Evolutionary conservation across 108 stramenopile species (phyloP).

Genomic region (Bacterosira constricta): DNA sequence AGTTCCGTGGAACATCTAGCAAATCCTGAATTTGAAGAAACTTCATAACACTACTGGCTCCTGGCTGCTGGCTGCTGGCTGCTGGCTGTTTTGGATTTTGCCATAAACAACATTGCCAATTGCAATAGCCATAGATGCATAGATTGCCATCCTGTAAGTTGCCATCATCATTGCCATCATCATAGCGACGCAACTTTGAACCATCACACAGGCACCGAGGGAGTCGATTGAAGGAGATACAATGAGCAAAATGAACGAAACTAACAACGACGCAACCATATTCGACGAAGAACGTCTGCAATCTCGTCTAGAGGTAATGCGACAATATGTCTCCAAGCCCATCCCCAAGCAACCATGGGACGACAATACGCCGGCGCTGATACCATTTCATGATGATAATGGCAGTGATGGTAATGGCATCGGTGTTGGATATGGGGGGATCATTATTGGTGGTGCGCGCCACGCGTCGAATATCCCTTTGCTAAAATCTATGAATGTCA

Average conservation of each 20-base stretch:
- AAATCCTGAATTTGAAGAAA: too few relatives aligned
- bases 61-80: too few relatives aligned
- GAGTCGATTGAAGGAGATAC: too few relatives aligned
- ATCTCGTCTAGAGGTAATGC: slow-evolving; percentile 54
- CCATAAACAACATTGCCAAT: too few relatives aligned
- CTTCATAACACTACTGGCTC: too few relatives aligned
- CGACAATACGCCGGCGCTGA: slow-evolving; percentile 36
- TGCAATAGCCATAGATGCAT: too few relatives aligned
- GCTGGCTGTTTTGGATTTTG: too few relatives aligned
- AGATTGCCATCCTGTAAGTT: too few relatives aligned
- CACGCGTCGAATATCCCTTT: slow-evolving; percentile 65
- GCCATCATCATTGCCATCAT: too few relatives aligned
- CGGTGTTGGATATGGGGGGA: slow-evolving; percentile 35
- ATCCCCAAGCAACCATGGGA: slow-evolving; percentile 55
- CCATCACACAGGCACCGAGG: too few relatives aligned
- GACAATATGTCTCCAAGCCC: slow-evolving; percentile 54
- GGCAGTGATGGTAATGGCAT: not conserved
- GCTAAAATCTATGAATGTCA: slow-evolving; percentile 57
- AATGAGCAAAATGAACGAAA: not conserved
- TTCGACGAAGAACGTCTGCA: slow-evolving; percentile 38
- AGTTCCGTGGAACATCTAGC: too few relatives aligned
- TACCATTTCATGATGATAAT: slow-evolving; percentile 38
- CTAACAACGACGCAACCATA: not conserved
- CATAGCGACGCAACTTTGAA: too few relatives aligned
- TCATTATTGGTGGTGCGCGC: slow-evolving; percentile 66